These are phyloP conservation scores for Globisporangium polare DNA, from an alignment of 352 stramenopile species.

Conservation along the genomic window DNA sequence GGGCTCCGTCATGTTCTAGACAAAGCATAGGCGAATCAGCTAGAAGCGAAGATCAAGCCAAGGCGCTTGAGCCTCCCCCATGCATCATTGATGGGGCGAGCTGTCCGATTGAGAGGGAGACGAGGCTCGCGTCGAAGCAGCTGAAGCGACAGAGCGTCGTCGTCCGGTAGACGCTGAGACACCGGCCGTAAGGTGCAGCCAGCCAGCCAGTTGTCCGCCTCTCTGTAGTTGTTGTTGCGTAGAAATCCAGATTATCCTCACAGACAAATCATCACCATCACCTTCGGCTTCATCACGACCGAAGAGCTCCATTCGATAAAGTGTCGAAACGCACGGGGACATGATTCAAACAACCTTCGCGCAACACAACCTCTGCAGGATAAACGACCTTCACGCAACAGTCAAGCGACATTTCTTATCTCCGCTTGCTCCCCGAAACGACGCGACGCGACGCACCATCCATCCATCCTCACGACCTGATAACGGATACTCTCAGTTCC, in stretches of 20 bases:
- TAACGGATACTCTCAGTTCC: slow-evolving; percentile 13
- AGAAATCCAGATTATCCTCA: background rate
- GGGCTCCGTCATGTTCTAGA: slow-evolving; percentile 24
- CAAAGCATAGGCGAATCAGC: background rate
- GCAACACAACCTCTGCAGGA: background rate
- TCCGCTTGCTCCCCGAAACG: background rate
- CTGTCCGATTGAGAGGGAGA: background rate
- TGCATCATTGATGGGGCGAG: background rate
- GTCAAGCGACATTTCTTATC: background rate
- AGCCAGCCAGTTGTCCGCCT: background rate
- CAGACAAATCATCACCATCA: background rate
- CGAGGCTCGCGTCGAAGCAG: background rate
- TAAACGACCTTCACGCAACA: background rate
- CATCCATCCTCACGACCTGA: slow-evolving; percentile 1
- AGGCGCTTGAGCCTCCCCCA: too few species aligned
- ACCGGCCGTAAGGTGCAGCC: background rate
- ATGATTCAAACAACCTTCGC: background rate
- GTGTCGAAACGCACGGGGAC: background rate
- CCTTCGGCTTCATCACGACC: background rate
- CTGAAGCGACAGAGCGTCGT: background rate
- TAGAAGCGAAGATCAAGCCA: background rate
- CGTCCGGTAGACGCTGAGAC: background rate
- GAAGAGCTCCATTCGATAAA: background rate
- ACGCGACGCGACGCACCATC: background rate
- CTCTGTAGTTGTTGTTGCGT: background rate